Base-by-base conservation (phyloP, 495 filamentous ascomycete genomes). In the Sordaria brevicollis region DNA sequence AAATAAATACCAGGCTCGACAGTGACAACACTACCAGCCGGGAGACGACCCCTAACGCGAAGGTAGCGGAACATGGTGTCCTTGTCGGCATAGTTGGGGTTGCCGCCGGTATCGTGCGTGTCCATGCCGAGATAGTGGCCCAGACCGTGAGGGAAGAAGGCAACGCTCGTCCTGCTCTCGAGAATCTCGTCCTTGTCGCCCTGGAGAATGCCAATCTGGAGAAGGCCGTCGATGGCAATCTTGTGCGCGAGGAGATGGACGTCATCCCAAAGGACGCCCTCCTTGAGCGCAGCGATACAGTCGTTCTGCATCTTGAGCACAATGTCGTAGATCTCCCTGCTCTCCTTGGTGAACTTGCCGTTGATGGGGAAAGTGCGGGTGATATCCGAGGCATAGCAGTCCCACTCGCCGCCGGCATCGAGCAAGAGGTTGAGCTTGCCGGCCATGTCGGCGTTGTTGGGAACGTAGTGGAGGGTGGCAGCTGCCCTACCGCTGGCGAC, bases 1-100 rank as follows among this genome's bases (percentile, higher is more conserved):
- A 98, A 99, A 77, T 97, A 97, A 67, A 97, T 89, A 34, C 93
- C 93, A 57, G 94, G 93, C 80, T 97, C 94, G 41, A 97, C 93
- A 21, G 94, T 97, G 69, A 97, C 87, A 17, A 97, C 91, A 54
- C 89, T 89, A 29, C 90, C 89, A 1, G 87, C 90, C 15, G 92
- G 92, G 65, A 97, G 73, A 25, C 78, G 84, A 11, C 92, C 90
- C 54, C 95, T 81, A n/a, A 97, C 90, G 65, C 95, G 85, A 49
- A 99, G 81, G 73, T 96, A 97, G 31, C 84, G 84, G 78, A 95
- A 97, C 87, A 97, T 90, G 49, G 87, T 78, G 79, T 99, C 94
- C 72, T 83, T 81, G 75, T 98, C 96, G 43, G 82, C 82, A 72
- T 97, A 96, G 77, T 97, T 91, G 2, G 93, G 86, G 77, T 95